phyloP scores from a whole-genome alignment of 345 rosid genomes.

The Psidium guajava region DNA sequence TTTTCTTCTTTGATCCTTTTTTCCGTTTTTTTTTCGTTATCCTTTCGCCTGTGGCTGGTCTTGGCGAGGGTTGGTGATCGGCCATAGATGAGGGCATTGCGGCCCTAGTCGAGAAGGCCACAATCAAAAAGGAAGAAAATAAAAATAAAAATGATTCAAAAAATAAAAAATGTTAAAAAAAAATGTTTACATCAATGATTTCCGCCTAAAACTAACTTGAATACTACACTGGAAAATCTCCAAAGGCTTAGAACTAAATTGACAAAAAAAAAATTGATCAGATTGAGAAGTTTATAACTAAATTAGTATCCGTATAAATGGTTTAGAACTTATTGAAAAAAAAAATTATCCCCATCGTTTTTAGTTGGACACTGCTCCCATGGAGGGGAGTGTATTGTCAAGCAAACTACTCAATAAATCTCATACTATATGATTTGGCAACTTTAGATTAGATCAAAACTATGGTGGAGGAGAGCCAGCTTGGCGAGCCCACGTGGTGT shows the following conservation, averaged over 20 bases:
- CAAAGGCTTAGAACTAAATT: background rate
- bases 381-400: background rate
- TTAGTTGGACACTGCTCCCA: background rate
- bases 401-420: background rate
- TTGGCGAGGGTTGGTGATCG: too few relatives aligned
- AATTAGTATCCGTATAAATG: background rate
- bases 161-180: rapidly evolving
- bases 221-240: background rate
- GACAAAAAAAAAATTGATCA: background rate
- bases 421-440: background rate
- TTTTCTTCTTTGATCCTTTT: background rate
- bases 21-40: background rate
- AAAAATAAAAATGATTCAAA: background rate
- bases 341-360: background rate
- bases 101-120: background rate
- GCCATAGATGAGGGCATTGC: background rate
- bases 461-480: background rate
- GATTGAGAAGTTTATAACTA: background rate
- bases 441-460: background rate
- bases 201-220: background rate
- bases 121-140: background rate
- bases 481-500: slow-evolving; percentile 10
- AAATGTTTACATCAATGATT: rapidly evolving
- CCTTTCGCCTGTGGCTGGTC: too few relatives aligned
- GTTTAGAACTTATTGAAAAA: background rate